These are phyloP conservation scores for Nitzschia putrida DNA, from an alignment of 108 stramenopile species.

Conservation along the genomic window DNA sequence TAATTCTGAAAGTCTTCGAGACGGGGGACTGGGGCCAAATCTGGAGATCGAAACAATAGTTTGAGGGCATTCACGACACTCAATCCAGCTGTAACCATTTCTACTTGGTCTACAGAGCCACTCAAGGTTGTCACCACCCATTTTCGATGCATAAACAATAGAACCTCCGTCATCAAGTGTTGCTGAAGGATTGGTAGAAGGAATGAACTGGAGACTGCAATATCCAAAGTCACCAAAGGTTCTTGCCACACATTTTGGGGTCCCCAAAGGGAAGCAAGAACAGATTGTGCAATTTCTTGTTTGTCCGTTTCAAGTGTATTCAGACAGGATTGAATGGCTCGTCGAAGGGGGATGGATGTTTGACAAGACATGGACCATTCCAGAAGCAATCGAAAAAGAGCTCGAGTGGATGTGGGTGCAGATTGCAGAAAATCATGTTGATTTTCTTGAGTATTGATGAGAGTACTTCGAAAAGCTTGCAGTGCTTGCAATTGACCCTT, in stretches of 20 bases:
- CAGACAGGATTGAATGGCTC: constrained; percentile 47
- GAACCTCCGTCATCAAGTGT: constrained; percentile 6
- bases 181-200: constrained; percentile 17
- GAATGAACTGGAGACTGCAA: constrained; percentile 7
- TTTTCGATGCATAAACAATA: constrained; percentile 11
- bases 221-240: constrained; percentile 28
- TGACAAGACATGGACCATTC: constrained; percentile 48
- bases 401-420: constrained; percentile 1
- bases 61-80: constrained; percentile 27
- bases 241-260: constrained; percentile 17
- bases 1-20: constrained; percentile 13
- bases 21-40: background rate
- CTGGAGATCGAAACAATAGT: constrained; percentile 5
- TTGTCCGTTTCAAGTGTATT: constrained; percentile 13
- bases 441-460: constrained; percentile 4
- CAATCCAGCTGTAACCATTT: background rate
- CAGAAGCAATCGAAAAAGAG: constrained; percentile 49
- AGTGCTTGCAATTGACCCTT: constrained; percentile 32
- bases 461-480: constrained; percentile 28
- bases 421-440: background rate
- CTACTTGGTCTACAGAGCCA: background rate
- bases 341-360: constrained; percentile 48
- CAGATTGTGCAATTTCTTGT: constrained; percentile 4
- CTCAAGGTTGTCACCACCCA: background rate
- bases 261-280: constrained; percentile 28